phyloP scores from a whole-genome alignment of 345 rosid genomes.

The Clausena lansium region DNA sequence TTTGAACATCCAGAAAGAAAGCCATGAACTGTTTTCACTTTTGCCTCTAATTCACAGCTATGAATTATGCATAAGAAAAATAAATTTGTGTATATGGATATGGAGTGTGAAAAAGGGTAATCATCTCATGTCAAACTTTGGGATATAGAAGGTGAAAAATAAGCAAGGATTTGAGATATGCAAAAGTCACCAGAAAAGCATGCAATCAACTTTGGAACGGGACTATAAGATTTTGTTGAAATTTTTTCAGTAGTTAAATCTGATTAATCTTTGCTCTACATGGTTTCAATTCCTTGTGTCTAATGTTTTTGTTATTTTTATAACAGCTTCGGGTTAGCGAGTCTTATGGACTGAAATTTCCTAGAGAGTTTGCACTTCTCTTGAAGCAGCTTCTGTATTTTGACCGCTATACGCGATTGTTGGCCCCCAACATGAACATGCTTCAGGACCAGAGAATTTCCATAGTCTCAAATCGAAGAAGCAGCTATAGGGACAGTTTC shows the following conservation, averaged over 20 bases:
- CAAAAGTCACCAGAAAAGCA: neutral
- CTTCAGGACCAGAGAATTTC: conserved; percentile 93
- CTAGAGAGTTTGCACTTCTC: conserved; percentile 95
- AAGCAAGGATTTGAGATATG: neutral
- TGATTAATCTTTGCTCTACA: neutral
- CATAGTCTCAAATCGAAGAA: conserved; percentile 64
- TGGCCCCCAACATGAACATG: conserved; percentile 95
- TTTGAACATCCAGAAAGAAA: neutral
- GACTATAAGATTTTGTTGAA: neutral
- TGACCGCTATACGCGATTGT: conserved; percentile 83
- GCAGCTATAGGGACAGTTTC: conserved; percentile 41
- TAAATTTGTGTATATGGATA: neutral
- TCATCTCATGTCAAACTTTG: neutral
- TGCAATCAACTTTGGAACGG: neutral
- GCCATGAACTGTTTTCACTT: neutral
- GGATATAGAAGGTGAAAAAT: neutral
- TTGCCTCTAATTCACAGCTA: neutral
- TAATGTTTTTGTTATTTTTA: neutral
- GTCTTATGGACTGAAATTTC: conserved; percentile 88
- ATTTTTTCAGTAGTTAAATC: neutral
- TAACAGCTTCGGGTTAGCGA: conserved; percentile 77
- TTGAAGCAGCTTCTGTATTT: conserved; percentile 95
- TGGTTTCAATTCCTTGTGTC: neutral
- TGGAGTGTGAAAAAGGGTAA: too few species aligned
- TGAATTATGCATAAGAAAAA: neutral